Evolutionary conservation across 495 filamentous ascomycete species (phyloP).

Genomic region (Schizothecium vesticola): DNA sequence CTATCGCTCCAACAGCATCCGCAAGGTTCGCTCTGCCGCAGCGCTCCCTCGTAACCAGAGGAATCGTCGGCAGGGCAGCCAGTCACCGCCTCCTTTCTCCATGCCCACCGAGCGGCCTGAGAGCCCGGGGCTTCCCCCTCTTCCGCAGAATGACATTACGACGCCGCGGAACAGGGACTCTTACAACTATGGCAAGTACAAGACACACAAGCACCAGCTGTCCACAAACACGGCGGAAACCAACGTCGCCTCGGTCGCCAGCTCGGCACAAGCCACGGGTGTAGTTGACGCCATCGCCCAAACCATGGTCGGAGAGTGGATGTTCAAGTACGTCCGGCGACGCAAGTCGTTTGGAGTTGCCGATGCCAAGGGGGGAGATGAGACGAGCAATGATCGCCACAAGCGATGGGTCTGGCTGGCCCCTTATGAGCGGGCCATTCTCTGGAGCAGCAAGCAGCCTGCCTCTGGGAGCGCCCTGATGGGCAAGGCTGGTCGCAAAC

Average conservation of each 20-base stretch:
- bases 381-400: slow-evolving; percentile 65
- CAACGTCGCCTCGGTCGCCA: slow-evolving; percentile 49
- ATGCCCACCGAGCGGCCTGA: slow-evolving; percentile 59
- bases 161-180: slow-evolving; percentile 46
- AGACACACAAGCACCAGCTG: slow-evolving; percentile 44
- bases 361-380: slow-evolving; percentile 54
- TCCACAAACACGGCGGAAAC: slow-evolving; percentile 51
- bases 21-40: slow-evolving; percentile 78
- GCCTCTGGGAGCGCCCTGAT: slow-evolving; percentile 79
- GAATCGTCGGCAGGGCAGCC: slow-evolving; percentile 47
- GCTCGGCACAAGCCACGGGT: slow-evolving; percentile 61
- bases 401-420: slow-evolving; percentile 99
- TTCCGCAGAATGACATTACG: slow-evolving; percentile 69
- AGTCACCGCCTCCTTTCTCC: slow-evolving; percentile 62
- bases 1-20: slow-evolving; percentile 54
- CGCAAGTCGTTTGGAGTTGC: slow-evolving; percentile 85
- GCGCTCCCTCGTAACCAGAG: slow-evolving; percentile 52
- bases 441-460: slow-evolving; percentile 98
- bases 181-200: slow-evolving; percentile 31
- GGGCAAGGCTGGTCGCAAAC: slow-evolving; percentile 92
- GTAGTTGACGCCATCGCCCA: slow-evolving; percentile 98
- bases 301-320: slow-evolving; percentile 99
- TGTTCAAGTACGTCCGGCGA: slow-evolving; percentile 96
- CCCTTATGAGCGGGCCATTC: slow-evolving; percentile 89
- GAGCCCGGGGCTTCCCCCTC: slow-evolving; percentile 66